These are phyloP conservation scores for Colletotrichum agaves DNA, from an alignment of 2,329 filamentous ascomycete species.

Conservation along the genomic window DNA sequence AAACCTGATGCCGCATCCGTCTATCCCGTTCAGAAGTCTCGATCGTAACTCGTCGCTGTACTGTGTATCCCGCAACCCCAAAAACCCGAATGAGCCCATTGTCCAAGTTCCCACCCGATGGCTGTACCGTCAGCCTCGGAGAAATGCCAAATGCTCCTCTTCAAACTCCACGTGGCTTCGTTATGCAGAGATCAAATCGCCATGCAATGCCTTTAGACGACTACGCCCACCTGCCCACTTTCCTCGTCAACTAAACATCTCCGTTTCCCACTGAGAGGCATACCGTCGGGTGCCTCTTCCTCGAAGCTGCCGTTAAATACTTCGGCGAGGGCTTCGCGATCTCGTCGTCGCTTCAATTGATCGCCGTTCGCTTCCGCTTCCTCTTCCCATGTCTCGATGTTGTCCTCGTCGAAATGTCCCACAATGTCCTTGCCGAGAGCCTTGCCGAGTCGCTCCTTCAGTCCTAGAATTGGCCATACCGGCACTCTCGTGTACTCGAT, in stretches of 20 bases:
- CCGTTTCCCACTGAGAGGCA: conserved; percentile 46
- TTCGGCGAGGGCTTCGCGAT: conserved; percentile 50
- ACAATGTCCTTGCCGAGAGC: conserved; percentile 64
- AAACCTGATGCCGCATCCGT: conserved; percentile 17
- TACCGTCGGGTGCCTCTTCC: conserved; percentile 49
- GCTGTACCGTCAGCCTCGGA: neutral
- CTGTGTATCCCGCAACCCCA: conserved; percentile 23
- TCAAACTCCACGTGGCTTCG: conserved; percentile 36
- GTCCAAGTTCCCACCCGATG: neutral
- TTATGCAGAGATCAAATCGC: conserved; percentile 33
- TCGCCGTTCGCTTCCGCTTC: conserved; percentile 44
- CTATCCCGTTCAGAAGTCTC: conserved; percentile 11
- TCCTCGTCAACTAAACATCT: conserved; percentile 46
- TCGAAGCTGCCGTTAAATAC: conserved; percentile 55
- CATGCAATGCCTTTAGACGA: conserved; percentile 30
- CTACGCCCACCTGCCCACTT: conserved; percentile 37
- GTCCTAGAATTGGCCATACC: conserved; percentile 65
- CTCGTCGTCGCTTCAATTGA: conserved; percentile 48
- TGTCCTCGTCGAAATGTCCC: conserved; percentile 50
- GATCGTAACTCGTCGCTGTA: conserved; percentile 12
- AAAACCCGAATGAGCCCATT: conserved; percentile 4
- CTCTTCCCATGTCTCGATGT: conserved; percentile 59
- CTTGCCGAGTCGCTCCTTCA: conserved; percentile 65
- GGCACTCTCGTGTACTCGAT: conserved; percentile 62
- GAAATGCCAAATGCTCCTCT: conserved; percentile 17